Evolutionary conservation across 768 basidiomycete genomes (phyloP).

Genomic region (Psilocybe azurescens): DNA sequence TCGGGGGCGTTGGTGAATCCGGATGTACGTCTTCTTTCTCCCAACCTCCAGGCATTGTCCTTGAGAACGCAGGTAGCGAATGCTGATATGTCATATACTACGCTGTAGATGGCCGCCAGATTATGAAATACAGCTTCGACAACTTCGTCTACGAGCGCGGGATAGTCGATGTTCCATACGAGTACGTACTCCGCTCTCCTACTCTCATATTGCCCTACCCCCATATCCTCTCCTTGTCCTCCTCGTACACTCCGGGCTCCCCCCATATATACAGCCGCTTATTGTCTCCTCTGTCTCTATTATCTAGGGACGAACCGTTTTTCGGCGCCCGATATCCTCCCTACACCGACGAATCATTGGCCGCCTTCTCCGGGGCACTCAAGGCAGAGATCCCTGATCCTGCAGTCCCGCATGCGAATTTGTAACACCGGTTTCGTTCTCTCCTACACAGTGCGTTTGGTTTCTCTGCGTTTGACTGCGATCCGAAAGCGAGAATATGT

Average conservation of each 20-base stretch:
- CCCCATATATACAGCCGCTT: too few species aligned
- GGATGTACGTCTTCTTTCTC: conserved; percentile 52
- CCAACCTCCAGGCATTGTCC: too few species aligned
- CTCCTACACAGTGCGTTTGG: too few species aligned
- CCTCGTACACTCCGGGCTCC: too few species aligned
- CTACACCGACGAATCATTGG: conserved; percentile 44
- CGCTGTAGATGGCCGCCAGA: conserved; percentile 56
- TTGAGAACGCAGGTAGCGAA: too few species aligned
- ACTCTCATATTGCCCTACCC: too few species aligned
- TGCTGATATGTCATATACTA: not conserved
- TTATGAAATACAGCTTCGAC: conserved; percentile 58
- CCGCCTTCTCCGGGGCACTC: conserved; percentile 30
- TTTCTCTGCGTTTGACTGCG: too few species aligned
- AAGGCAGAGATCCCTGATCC: conserved; percentile 30
- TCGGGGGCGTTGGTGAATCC: conserved; percentile 58
- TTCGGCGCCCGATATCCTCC: conserved; percentile 55
- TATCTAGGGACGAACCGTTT: conserved; percentile 43
- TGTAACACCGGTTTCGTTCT: too few species aligned
- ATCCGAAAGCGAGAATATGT: too few species aligned
- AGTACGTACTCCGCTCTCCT: conserved; percentile 38
- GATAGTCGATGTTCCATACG: conserved; percentile 54
- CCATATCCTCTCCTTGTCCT: too few species aligned
- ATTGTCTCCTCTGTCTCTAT: not conserved
- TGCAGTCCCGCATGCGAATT: not conserved
- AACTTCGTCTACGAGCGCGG: conserved; percentile 55